Evolutionary conservation across 2,329 filamentous ascomycete genomes (phyloP).

Genomic region (Diaporthe amygdali): DNA sequence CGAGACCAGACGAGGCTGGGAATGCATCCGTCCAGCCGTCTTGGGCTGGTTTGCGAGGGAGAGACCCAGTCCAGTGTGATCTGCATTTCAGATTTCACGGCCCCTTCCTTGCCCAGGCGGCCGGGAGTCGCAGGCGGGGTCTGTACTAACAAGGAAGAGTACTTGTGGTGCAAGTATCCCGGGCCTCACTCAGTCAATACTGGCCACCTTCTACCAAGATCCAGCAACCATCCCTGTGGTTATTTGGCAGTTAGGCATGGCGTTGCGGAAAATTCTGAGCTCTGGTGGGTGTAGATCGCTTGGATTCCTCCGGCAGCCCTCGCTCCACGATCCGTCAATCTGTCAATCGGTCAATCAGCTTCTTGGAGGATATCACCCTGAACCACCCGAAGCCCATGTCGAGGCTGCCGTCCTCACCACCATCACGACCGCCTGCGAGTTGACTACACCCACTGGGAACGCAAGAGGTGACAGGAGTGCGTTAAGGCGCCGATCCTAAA

Average conservation of each 20-base stretch:
- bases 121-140: not conserved
- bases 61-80: conserved; percentile 8
- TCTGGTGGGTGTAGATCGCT: conserved; percentile 10
- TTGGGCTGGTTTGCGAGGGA: conserved; percentile 11
- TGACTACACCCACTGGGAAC: not conserved
- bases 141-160: not conserved
- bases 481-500: conserved; percentile 1
- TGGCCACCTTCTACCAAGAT: not conserved
- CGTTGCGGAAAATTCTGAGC: conserved; percentile 16
- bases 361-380: not conserved
- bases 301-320: not conserved
- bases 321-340: conserved; percentile 1
- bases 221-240: conserved; percentile 13
- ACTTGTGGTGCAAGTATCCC: not conserved
- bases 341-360: not conserved
- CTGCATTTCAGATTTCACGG: conserved; percentile 11
- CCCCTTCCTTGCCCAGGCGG: not conserved
- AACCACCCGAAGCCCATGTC: not conserved
- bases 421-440: not conserved
- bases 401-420: not conserved
- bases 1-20: conserved; percentile 13
- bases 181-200: not conserved
- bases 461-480: not conserved
- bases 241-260: not conserved
- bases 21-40: conserved; percentile 7